Conservation (phyloP, 1,284 basidiomycete species). For the Lignosus rhinocerotis region DNA sequence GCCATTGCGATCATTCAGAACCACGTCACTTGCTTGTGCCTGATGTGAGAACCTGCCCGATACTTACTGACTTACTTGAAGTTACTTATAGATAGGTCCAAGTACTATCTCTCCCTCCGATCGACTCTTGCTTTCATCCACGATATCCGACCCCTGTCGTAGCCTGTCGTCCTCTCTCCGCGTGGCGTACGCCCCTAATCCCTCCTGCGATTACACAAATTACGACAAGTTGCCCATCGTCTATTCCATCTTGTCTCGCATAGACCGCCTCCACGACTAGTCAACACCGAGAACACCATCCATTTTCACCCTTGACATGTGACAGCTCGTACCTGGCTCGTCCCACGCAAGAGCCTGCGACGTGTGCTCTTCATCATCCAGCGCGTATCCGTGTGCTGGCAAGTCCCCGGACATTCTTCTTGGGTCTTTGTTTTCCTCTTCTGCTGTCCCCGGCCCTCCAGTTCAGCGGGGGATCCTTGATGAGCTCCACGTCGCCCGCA, state of each 20-base stretch:
- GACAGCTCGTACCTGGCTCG: neutral
- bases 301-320: neutral
- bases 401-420: neutral
- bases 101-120: neutral
- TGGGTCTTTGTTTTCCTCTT: neutral
- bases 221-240: neutral
- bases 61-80: neutral
- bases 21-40: slow-evolving; percentile 9
- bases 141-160: neutral
- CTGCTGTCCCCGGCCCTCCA: no score
- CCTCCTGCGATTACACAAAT: neutral
- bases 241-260: neutral
- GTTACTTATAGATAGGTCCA: neutral
- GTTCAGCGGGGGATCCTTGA: no score
- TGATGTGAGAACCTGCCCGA: slow-evolving; percentile 2
- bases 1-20: slow-evolving; percentile 11
- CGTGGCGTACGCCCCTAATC: neutral
- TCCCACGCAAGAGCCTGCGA: neutral
- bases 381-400: neutral
- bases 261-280: neutral
- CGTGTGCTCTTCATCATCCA: neutral
- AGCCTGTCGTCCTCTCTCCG: no score
- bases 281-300: neutral
- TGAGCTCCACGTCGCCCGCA: no score
- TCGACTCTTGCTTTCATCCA: neutral